These are phyloP conservation scores for Zostera marina DNA, from an alignment of 116 monocot species.

Conservation along the genomic window DNA sequence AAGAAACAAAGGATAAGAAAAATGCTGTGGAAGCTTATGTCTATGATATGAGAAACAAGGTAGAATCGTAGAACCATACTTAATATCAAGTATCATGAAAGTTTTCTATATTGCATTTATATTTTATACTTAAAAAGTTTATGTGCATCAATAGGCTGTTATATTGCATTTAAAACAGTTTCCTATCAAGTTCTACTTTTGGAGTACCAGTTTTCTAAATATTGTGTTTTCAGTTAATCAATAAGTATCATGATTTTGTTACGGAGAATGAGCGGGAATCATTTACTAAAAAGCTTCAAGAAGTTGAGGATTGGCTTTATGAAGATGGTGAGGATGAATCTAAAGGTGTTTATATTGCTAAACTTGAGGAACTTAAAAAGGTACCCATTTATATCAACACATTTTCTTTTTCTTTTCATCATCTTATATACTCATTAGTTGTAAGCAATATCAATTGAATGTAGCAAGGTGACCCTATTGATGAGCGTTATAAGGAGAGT, in stretches of 20 bases:
- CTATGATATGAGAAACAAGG: conserved; percentile 91
- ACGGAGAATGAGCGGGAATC: conserved; percentile 34
- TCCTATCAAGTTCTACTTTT: not conserved
- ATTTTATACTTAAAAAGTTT: not conserved
- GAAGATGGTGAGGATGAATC: conserved; percentile 86
- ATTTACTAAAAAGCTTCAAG: conserved; percentile 47
- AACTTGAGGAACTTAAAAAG: conserved; percentile 57
- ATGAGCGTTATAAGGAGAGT: conserved; percentile 61
- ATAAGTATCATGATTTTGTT: conserved; percentile 66
- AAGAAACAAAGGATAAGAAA: conserved; percentile 89
- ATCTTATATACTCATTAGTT: not conserved
- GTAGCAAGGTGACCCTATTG: conserved; percentile 88
- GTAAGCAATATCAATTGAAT: not conserved
- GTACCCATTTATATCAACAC: conserved; percentile 2
- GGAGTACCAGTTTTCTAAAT: not conserved
- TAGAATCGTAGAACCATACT: conserved; percentile 11
- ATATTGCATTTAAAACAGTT: not conserved
- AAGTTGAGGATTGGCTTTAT: conserved; percentile 89
- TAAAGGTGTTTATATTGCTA: conserved; percentile 70
- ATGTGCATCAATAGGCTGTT: not conserved
- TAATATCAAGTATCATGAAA: not conserved
- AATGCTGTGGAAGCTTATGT: conserved; percentile 94
- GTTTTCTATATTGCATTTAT: too few species aligned
- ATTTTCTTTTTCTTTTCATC: conserved; percentile 1
- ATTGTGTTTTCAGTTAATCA: conserved; percentile 35